Base-by-base conservation (phyloP, 2,329 filamentous ascomycete species). In the Chaetomium olivaceum region DNA sequence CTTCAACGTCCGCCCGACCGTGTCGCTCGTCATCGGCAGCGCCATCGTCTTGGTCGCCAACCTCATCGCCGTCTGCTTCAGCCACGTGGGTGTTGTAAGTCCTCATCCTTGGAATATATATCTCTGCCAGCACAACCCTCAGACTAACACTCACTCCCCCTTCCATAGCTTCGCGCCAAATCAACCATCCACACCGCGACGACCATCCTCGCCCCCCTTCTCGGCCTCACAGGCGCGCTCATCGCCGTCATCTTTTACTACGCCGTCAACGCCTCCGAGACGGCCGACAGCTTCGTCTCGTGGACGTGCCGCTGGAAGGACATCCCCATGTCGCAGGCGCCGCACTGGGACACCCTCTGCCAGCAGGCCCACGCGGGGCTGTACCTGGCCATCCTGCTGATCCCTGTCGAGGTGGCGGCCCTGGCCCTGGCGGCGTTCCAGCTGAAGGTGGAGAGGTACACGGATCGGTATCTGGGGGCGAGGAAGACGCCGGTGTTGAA, bases 291-390 rank as follows among this genome's bases (percentile, higher is more conserved):
- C 7, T 75, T 89, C 12, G 79, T 87, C 72, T 87, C 84, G 75
- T 89, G 87, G 87, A 84, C 81, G 50, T 89, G 87, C 74, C 84
- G 85, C 68, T 89, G 87, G 86, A 75, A 77, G 9, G 71, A 78
- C 25, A 77, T 87, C n/a, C 74, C 76, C 66, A 87, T 88, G 84
- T 70, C 72, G 19, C 73, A 77, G 43, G 76, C 81, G 67, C 86
- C 87, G 33, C 78, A 85, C 71, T 89, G 87, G 72, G 80, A 79
- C 19, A 81, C 80, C 0, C 75, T 89, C 58, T 89, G 87, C 76
- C 79, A 76, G 66, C 81, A 88, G 76, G 86, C 81, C 75, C 80
- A 80, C 71, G 82, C 81, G 4, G 82, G 80, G 1, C 74, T 88
- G 31, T 83, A 83, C 69, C 76, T 89, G 54, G 80, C 82, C 27